phyloP scores from a whole-genome alignment of 1,284 basidiomycete species.

The Boletus calvinii region DNA sequence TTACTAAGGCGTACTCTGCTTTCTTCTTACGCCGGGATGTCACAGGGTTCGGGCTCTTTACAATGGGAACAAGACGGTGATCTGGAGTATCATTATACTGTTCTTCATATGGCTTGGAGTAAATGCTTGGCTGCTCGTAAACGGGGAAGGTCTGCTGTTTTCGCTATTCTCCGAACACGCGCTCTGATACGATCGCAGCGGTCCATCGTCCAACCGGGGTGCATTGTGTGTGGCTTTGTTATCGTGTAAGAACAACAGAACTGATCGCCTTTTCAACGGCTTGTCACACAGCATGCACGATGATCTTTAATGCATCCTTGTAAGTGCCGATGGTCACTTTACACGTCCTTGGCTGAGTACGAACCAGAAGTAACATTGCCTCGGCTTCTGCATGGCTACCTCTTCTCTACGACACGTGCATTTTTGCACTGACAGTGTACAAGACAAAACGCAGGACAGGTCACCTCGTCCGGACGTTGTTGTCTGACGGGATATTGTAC shows the following conservation, averaged over 20 bases:
- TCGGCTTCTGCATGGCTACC: slow-evolving; percentile 48
- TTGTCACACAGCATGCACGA: slow-evolving; percentile 39
- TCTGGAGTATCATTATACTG: slow-evolving; percentile 28
- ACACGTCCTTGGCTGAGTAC: background rate
- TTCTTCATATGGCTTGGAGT: slow-evolving; percentile 36
- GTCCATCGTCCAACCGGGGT: slow-evolving; percentile 11
- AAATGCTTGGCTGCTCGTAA: slow-evolving; percentile 42
- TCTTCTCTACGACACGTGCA: slow-evolving; percentile 44
- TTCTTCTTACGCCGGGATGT: background rate
- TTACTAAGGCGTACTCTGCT: background rate
- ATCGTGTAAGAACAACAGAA: background rate
- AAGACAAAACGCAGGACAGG: slow-evolving; percentile 30
- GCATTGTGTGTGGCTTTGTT: slow-evolving; percentile 18
- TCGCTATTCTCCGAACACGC: background rate
- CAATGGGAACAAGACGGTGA: slow-evolving; percentile 11
- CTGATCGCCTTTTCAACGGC: background rate
- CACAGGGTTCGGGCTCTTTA: slow-evolving; percentile 21
- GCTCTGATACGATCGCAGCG: slow-evolving; percentile 14
- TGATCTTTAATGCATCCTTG: slow-evolving; percentile 35
- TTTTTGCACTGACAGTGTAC: slow-evolving; percentile 39
- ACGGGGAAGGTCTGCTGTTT: slow-evolving; percentile 21
- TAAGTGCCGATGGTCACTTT: background rate
- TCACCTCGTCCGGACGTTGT: slow-evolving; percentile 35
- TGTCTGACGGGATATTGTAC: slow-evolving; percentile 46
- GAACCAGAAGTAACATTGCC: slow-evolving; percentile 25